Percentiles rank a stretch among this genome's conserved stretches.
Conservation (phyloP, 2,329 filamentous ascomycete genomes). For the Triangularia verruculosa region DNA sequence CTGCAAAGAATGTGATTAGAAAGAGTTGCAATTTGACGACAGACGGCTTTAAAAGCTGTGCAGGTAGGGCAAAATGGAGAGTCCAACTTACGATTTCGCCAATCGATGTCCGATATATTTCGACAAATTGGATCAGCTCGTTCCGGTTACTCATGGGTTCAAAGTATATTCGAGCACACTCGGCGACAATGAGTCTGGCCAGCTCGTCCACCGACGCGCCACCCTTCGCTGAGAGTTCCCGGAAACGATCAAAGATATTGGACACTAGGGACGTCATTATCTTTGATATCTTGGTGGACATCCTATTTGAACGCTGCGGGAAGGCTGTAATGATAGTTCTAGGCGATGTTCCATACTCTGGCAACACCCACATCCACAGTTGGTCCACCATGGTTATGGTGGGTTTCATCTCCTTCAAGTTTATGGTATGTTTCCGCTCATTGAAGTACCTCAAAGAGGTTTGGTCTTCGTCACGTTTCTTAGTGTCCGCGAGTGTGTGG, state of each 20-base stretch:
- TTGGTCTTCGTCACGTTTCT: constrained; percentile 19
- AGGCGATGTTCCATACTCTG: not conserved
- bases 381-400: not conserved
- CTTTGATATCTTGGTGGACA: not conserved
- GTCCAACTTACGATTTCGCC: not conserved
- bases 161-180: not conserved
- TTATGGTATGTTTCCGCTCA: not conserved
- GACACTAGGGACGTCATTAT: not conserved
- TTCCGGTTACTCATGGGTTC: not conserved
- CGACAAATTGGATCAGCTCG: constrained; percentile 2
- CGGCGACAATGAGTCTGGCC: not conserved
- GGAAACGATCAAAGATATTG: not conserved
- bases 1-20: too few relatives aligned
- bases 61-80: too few relatives aligned
- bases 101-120: constrained; percentile 5
- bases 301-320: not conserved
- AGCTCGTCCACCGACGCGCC: not conserved
- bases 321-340: constrained; percentile 2
- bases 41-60: too few relatives aligned
- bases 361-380: constrained; percentile 4
- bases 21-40: too few relatives aligned
- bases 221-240: not conserved
- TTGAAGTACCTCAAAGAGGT: not conserved
- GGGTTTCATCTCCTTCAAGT: not conserved
- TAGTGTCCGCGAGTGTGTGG: constrained; percentile 19